Percentiles rank a stretch among this genome's conserved stretches.
Conservation (phyloP, 306 rosid species). For the Vachellia collinsii region DNA sequence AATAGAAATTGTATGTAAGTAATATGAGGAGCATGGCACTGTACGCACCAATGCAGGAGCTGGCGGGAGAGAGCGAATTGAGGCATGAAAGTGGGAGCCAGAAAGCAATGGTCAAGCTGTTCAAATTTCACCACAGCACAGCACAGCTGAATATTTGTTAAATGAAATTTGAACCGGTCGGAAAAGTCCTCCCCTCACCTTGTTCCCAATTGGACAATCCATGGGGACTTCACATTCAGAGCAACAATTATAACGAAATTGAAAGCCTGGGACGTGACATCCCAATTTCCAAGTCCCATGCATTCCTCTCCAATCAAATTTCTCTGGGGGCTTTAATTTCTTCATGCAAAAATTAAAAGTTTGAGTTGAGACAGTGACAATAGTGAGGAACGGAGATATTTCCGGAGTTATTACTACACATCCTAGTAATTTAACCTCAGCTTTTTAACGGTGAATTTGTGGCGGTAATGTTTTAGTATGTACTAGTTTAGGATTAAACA, state of each 20-base stretch:
- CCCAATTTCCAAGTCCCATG: conserved; percentile 1
- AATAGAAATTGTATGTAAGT: neutral
- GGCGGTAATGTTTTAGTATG: neutral
- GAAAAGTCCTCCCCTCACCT: neutral
- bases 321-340: neutral
- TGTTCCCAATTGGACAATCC: conserved; percentile 23
- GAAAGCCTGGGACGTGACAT: conserved; percentile 18
- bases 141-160: neutral
- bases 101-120: neutral
- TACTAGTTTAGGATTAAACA: too few species aligned
- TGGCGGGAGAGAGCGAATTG: conserved; percentile 41
- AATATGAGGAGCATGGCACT: neutral
- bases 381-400: neutral
- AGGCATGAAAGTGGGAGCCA: conserved; percentile 58
- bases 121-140: neutral
- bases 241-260: conserved; percentile 11
- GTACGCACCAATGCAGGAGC: conserved; percentile 8
- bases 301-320: conserved; percentile 21
- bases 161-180: neutral
- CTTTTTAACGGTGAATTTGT: neutral
- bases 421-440: neutral
- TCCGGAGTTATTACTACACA: too few species aligned
- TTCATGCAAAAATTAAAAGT: neutral
- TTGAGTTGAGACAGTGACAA: neutral
- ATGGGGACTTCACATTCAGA: conserved; percentile 29